Evolutionary conservation across 345 rosid species (phyloP).

Genomic region (Isatis tinctoria): DNA sequence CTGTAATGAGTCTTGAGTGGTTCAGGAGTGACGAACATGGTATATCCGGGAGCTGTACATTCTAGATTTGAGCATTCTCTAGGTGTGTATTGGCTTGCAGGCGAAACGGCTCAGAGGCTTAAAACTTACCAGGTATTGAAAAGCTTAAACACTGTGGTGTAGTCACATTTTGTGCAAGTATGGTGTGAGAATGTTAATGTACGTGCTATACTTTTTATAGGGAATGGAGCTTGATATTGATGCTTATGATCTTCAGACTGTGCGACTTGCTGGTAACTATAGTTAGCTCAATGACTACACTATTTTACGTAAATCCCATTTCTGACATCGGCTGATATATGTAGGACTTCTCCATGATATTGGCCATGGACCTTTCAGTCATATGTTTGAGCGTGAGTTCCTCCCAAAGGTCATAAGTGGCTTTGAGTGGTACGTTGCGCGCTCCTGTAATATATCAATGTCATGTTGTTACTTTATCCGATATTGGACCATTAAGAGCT

Average conservation of each 20-base stretch:
- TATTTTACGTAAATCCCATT: neutral
- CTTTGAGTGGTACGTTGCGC: conserved; percentile 49
- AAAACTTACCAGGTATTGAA: conserved; percentile 56
- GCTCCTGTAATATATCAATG: conserved; percentile 16
- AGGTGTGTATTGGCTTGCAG: conserved; percentile 88
- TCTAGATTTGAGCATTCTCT: conserved; percentile 94
- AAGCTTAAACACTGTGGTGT: conserved; percentile 5
- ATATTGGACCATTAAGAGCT: neutral
- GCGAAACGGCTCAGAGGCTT: conserved; percentile 63
- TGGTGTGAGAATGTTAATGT: neutral
- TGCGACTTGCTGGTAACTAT: conserved; percentile 75
- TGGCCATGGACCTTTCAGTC: conserved; percentile 98
- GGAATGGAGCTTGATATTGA: conserved; percentile 84
- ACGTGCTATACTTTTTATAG: conserved; percentile 34
- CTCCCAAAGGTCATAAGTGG: conserved; percentile 62
- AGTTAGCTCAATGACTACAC: neutral
- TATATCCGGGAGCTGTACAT: conserved; percentile 92
- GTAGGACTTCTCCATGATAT: conserved; percentile 91
- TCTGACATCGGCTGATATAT: conserved; percentile 16
- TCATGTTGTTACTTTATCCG: neutral
- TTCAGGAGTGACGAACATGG: conserved; percentile 74
- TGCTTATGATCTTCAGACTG: conserved; percentile 71
- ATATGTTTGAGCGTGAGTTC: conserved; percentile 83
- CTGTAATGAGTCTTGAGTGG: neutral
- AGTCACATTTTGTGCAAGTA: neutral